Evolutionary conservation across 805 yeast species (phyloP), one percentile per base, ranked within the genome.

Genomic region (Saturnispora hagleri): DNA sequence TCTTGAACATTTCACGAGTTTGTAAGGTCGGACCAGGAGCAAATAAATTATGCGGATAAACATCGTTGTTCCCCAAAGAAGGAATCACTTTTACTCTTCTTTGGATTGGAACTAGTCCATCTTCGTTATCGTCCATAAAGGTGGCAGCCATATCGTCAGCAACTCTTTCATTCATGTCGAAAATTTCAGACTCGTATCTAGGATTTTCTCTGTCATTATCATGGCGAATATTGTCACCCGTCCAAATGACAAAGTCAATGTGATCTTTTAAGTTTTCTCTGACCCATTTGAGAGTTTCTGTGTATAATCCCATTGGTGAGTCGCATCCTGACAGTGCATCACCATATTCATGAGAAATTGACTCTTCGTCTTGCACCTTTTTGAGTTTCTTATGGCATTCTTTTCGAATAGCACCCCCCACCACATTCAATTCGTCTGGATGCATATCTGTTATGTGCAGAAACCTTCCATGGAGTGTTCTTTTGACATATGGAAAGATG

Each of bases 21-120:
- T 87, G 95, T 54, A 85, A 68, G n/a, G 95, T 86, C 15, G 96
- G 96, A 0, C 96, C 96, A 0, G 89, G 80, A 0, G 91, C 79
- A 65, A 86, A 85, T 63, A 88, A 69, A 62, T 88, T 88, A 68
- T 88, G 96, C 0, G 96, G 96, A 64, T 80, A 88, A 3, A 88
- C 95, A 64, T 89, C 96, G 62, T 88, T 88, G 63, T 88, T 88
- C 2, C 96, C 96, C 41, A 88, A 65, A 50, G 85, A 75, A 35
- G 96, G 95, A 31, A 88, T 69, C 12, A 86, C 72, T 36, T 66
- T 69, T 20, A 69, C 62, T 28, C 70, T 50, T 51, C 72, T 59
- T 28, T 62, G 57, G 20, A 60, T 46, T 6, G 69, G 69, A 53
- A 58, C 51, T 13, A 49, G 41, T 5, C 35, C 46, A 35, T 61